Percentiles rank a stretch among this genome's conserved stretches.
These are phyloP conservation scores for Penicillium argentinense DNA, from an alignment of 495 filamentous ascomycete species.

Conservation along the genomic window DNA sequence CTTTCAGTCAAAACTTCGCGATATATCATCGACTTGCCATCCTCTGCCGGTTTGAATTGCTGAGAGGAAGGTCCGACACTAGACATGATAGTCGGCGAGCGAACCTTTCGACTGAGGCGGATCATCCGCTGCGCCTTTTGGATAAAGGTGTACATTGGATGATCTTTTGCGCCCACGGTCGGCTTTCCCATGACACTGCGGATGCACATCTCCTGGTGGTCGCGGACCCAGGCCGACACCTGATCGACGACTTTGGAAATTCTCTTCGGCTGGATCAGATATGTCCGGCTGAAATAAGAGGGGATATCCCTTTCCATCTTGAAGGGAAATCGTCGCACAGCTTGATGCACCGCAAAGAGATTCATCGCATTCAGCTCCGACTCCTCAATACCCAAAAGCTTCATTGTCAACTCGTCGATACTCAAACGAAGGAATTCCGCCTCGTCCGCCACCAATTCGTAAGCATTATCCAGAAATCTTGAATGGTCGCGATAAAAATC, in stretches of 20 bases:
- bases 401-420: conserved; percentile 61
- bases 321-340: conserved; percentile 42
- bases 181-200: conserved; percentile 25
- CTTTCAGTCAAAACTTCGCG: conserved; percentile 35
- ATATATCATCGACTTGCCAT: conserved; percentile 39
- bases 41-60: conserved; percentile 35
- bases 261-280: conserved; percentile 51
- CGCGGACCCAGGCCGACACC: conserved; percentile 58
- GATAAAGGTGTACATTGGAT: conserved; percentile 59
- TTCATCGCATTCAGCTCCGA: conserved; percentile 50
- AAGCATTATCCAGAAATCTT: conserved; percentile 48
- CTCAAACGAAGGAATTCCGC: conserved; percentile 53
- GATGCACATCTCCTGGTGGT: conserved; percentile 51
- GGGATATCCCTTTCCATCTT: conserved; percentile 49
- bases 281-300: conserved; percentile 40
- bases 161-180: conserved; percentile 16
- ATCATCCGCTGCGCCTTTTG: conserved; percentile 64
- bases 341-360: conserved; percentile 68
- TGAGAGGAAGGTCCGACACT: conserved; percentile 50
- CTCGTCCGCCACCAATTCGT: conserved; percentile 46
- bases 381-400: conserved; percentile 42
- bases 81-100: conserved; percentile 58
- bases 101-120: conserved; percentile 60
- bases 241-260: conserved; percentile 42
- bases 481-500: conserved; percentile 48